These are phyloP conservation scores for Xylaria cubensis DNA, from an alignment of 495 filamentous ascomycete species.

Conservation along the genomic window DNA sequence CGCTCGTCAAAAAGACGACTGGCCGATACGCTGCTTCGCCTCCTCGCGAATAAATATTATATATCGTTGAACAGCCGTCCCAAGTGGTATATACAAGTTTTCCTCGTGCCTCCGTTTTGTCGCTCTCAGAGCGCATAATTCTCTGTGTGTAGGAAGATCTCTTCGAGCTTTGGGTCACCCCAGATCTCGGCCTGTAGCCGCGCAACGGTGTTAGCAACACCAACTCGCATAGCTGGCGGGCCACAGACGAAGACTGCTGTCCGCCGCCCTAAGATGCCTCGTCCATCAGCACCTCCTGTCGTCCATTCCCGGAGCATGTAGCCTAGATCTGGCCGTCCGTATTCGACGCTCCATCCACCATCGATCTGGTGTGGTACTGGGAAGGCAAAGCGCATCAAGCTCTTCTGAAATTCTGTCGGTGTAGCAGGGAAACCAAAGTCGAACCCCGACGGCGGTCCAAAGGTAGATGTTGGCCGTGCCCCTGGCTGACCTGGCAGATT, in stretches of 20 bases:
- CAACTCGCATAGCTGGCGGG: conserved; percentile 83
- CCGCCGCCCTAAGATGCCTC: conserved; percentile 75
- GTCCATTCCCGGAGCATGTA: conserved; percentile 84
- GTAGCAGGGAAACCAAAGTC: conserved; percentile 80
- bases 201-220: conserved; percentile 84
- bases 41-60: not conserved
- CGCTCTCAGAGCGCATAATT: conserved; percentile 77
- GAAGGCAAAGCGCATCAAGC: conserved; percentile 85
- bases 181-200: conserved; percentile 82
- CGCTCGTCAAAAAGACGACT: not conserved
- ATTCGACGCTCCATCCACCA: conserved; percentile 88
- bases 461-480: conserved; percentile 50
- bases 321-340: conserved; percentile 86
- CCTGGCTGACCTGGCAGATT: conserved; percentile 42
- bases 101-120: not conserved
- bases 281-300: conserved; percentile 59
- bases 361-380: conserved; percentile 69
- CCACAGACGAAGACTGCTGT: conserved; percentile 96
- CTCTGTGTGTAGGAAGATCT: conserved; percentile 94
- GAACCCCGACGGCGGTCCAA: conserved; percentile 61
- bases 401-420: conserved; percentile 80
- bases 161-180: conserved; percentile 76
- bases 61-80: not conserved
- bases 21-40: not conserved
- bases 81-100: conserved; percentile 22